A percentile compares a stretch with the other conserved stretches of the same genome.
phyloP scores from a whole-genome alignment of 2,329 filamentous ascomycete species.

The Trichothecium roseum region DNA sequence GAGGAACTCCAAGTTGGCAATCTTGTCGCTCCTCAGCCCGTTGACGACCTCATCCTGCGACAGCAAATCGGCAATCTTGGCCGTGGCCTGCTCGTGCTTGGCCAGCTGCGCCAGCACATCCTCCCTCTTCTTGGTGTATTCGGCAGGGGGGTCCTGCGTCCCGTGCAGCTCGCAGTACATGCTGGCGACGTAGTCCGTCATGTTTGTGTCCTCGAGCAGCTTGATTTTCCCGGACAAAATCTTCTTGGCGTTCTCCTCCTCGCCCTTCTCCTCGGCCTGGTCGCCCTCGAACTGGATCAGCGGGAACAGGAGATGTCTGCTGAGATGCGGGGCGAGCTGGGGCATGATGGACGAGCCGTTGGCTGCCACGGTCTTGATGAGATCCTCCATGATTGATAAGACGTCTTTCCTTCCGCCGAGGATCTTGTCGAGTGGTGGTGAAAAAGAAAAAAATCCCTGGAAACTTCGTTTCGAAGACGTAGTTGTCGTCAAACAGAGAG shows the following conservation, averaged over 20 bases:
- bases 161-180: constrained; percentile 84
- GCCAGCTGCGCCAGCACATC: constrained; percentile 76
- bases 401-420: neutral
- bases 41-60: constrained; percentile 83
- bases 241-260: constrained; percentile 49
- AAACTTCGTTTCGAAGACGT: constrained; percentile 1
- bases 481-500: neutral
- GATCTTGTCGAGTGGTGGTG: neutral
- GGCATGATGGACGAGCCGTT: constrained; percentile 73
- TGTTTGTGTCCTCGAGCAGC: constrained; percentile 93
- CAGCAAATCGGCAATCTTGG: constrained; percentile 79
- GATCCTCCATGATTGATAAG: constrained; percentile 24
- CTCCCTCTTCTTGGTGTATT: constrained; percentile 83
- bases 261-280: constrained; percentile 66
- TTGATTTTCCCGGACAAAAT: constrained; percentile 83
- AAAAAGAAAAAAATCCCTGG: too few species aligned
- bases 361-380: constrained; percentile 43
- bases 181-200: constrained; percentile 94
- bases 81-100: constrained; percentile 76
- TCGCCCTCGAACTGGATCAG: constrained; percentile 84
- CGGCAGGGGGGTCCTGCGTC: constrained; percentile 65
- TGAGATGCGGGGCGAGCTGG: constrained; percentile 83
- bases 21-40: constrained; percentile 91
- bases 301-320: constrained; percentile 93
- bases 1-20: constrained; percentile 94